Percentiles rank a stretch among this genome's conserved stretches.
phyloP scores from a whole-genome alignment of 208 protist species.

The Leishmania tarentolae region DNA sequence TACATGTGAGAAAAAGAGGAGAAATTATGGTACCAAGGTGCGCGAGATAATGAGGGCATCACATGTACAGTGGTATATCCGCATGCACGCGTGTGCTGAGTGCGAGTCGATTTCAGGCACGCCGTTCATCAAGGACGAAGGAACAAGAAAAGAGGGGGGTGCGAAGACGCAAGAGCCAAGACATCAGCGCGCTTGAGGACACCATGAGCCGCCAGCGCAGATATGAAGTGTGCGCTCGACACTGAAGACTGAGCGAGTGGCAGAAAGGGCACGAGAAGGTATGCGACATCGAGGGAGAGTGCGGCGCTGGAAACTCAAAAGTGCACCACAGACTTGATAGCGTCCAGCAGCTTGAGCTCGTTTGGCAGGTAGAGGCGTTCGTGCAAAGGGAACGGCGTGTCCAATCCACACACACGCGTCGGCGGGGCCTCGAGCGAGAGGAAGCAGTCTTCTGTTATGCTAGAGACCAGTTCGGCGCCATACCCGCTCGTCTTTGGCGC shows the following conservation, averaged over 20 bases:
- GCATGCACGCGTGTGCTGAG: neutral
- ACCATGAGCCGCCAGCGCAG: neutral
- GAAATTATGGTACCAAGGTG: neutral
- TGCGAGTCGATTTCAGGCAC: neutral
- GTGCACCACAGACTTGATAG: slow-evolving; percentile 50
- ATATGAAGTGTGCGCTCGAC: neutral
- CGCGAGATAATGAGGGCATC: neutral
- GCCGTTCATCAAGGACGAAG: neutral
- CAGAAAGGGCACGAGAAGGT: neutral
- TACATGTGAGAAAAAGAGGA: neutral
- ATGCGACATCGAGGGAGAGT: neutral
- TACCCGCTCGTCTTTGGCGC: slow-evolving; percentile 95
- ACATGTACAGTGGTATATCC: neutral
- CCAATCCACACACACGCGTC: slow-evolving; percentile 96
- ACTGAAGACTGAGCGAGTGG: neutral
- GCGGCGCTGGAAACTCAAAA: slow-evolving; percentile 30
- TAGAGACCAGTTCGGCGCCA: slow-evolving; percentile 93
- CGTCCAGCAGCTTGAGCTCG: slow-evolving; percentile 86
- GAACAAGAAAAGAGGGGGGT: neutral
- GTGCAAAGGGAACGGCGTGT: slow-evolving; percentile 97
- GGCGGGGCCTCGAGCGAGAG: slow-evolving; percentile 96
- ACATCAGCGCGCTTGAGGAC: neutral
- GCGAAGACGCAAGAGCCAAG: neutral
- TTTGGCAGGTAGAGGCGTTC: slow-evolving; percentile 96
- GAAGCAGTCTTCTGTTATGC: slow-evolving; percentile 94